Evolutionary conservation across 1,284 basidiomycete species (phyloP), one percentile per base, ranked within the genome.

Genomic region (Entoloma clypeatum): DNA sequence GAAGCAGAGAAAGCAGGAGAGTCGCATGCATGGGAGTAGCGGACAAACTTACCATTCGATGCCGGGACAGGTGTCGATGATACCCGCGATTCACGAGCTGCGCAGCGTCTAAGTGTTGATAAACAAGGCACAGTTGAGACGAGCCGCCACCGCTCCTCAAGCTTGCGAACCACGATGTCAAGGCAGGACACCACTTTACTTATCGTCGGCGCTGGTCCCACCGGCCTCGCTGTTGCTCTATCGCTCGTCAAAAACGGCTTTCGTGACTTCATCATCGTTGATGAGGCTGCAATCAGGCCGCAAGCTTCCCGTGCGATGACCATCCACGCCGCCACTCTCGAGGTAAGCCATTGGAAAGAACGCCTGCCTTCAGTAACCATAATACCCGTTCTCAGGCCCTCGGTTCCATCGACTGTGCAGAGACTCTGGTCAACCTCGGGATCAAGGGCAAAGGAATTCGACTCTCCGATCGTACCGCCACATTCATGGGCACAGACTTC

Each of bases 181-280:
- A 39, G 37, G 32, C 28, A 48, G 30, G 45, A 42, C 32, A 59
- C 59, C 5, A 53, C 63, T 41, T 55, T 74, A 34, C 65, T 74
- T 43, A 60, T 75, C 19, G 64, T 75, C n/a, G 72, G 74, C 22
- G 71, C 65, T 17, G 72, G 74, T 9, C 74, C 73, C 10, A 58
- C 63, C 3, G 72, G 72, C 7, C 59, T 75, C 26, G 57, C 65
- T 14, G 57, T 61, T 41, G 71, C 71, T 19, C 54, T 74, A 9
- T 64, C 73, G 14, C 65, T 76, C 2, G 49, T 64, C 16, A 60
- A 69, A n/a, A 57, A 69, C 22, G 71, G 70, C 3, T 60, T 66
- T 34, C 52, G 51, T 14, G 68, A 78, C 39, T 57, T 79, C 21
- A 47, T 66, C 16, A 56, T 79, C 11, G 74, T 79, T 2, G 75